Base-by-base conservation (phyloP, 2,329 filamentous ascomycete species). In the Dactylellina haptotyla region DNA sequence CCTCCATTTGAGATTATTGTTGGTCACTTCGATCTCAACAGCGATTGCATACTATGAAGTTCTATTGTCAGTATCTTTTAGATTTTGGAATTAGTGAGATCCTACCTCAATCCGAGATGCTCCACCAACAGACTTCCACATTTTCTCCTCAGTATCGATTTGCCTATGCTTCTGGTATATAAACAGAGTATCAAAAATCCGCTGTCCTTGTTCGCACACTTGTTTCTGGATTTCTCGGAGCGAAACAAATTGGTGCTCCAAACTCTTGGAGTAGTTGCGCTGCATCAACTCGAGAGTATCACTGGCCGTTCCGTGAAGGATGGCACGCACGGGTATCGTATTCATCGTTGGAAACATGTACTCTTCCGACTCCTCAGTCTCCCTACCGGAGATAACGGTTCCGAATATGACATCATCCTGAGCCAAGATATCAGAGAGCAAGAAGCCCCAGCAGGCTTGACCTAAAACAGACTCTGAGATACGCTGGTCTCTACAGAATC, bases 341-440 rank as follows among this genome's bases (percentile, higher is more conserved):
- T 96, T 97, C 91, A 97, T 97, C 0, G 90, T 92, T 0, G 93
- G 94, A 77, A 97, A 97, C 78, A 93, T 84, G 10, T 94, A 81
- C 25, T 86, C 80, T 45, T 90, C 86, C 0, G 87, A 86, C 14
- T 86, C 85, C 48, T 90, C 88, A 8, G 87, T 88, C 65, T 95
- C 91, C n/a, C 94, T 86, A 14, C 94, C 93, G 0, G 92, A 93
- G 10, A 97, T 83, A 0, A 97, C 89, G 0, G 91, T 87, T 0
- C 94, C 94, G 78, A 95, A 97, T 0, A 88, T 85, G 2, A 96
- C 86, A 76, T 97, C 93, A 0, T 96, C 84, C 0, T 85, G 86
- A 2, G 84, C 81, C 0, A 86, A 84, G 50, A 87, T 84, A 0
- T 86, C 84, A 0, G 91, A 88, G 1, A 96, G 84, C 0, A 90